These are phyloP conservation scores for Alternaria triticimaculans DNA, from an alignment of 2,329 filamentous ascomycete species.

Conservation along the genomic window DNA sequence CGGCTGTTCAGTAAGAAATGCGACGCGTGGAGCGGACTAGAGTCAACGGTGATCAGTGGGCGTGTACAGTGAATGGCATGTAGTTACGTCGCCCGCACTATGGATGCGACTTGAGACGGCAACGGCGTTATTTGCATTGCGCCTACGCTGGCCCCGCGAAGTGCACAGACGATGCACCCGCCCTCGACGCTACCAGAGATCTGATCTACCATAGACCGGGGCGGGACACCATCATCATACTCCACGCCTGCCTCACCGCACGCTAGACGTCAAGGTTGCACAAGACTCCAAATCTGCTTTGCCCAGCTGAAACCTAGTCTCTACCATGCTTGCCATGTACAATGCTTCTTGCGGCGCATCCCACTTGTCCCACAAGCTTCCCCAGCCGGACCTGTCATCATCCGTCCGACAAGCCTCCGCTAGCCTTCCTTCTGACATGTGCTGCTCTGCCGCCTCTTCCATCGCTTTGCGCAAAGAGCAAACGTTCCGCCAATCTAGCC, in stretches of 20 bases:
- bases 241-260: conserved; percentile 2
- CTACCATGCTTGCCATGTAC: neutral
- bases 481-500: conserved; percentile 13
- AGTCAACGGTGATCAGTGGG: neutral
- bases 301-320: neutral
- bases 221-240: neutral
- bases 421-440: conserved; percentile 11
- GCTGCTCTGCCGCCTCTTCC: conserved; percentile 2
- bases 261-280: conserved; percentile 3
- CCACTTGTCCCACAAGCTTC: neutral
- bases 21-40: conserved; percentile 3
- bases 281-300: neutral
- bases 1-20: conserved; percentile 8
- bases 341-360: neutral
- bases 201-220: conserved; percentile 12
- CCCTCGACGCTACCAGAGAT: conserved; percentile 18
- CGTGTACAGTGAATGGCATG: conserved; percentile 10
- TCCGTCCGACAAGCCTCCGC: conserved; percentile 14
- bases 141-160: conserved; percentile 24
- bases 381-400: conserved; percentile 1
- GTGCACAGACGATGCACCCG: conserved; percentile 24
- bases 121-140: conserved; percentile 26
- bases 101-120: conserved; percentile 18
- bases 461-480: neutral
- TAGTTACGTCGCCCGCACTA: conserved; percentile 12